phyloP scores from a whole-genome alignment of 2,329 filamentous ascomycete species.

The Colletotrichum euphorbiae region DNA sequence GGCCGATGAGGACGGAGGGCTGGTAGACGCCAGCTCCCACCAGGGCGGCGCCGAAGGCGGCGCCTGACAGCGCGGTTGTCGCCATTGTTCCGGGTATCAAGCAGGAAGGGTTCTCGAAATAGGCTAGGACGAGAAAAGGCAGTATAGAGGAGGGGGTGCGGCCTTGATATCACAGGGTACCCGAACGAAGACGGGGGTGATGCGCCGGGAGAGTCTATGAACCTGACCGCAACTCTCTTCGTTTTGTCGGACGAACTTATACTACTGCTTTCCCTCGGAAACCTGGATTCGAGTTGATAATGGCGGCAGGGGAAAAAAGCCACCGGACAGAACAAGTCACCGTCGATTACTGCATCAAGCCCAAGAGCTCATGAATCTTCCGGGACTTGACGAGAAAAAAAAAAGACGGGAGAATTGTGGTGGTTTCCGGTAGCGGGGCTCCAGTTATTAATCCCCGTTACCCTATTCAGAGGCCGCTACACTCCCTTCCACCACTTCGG shows the following conservation, averaged over 20 bases:
- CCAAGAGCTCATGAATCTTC: conserved; percentile 6
- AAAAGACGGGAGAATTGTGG: conserved; percentile 5
- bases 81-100: conserved; percentile 41
- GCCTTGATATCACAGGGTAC: not conserved
- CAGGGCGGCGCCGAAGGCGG: conserved; percentile 71
- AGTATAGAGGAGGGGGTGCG: not conserved
- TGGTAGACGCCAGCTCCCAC: conserved; percentile 70
- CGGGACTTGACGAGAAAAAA: conserved; percentile 21
- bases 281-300: no score
- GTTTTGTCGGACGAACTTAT: conserved; percentile 23
- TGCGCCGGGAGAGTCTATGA: not conserved
- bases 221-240: not conserved
- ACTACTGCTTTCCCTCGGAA: not conserved
- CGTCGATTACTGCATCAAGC: conserved; percentile 20
- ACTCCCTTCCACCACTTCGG: not conserved
- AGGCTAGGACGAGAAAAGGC: not conserved
- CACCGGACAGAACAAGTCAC: not conserved
- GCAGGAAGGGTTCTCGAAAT: not conserved
- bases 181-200: conserved; percentile 1
- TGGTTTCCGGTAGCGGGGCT: conserved; percentile 35
- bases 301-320: not conserved
- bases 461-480: conserved; percentile 1
- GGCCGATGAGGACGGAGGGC: conserved; percentile 69
- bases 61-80: conserved; percentile 60
- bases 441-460: conserved; percentile 19